A percentile compares a stretch with the other conserved stretches of the same genome.
Evolutionary conservation across 768 basidiomycete species (phyloP).

Genomic region (Lactarius evosmus): DNA sequence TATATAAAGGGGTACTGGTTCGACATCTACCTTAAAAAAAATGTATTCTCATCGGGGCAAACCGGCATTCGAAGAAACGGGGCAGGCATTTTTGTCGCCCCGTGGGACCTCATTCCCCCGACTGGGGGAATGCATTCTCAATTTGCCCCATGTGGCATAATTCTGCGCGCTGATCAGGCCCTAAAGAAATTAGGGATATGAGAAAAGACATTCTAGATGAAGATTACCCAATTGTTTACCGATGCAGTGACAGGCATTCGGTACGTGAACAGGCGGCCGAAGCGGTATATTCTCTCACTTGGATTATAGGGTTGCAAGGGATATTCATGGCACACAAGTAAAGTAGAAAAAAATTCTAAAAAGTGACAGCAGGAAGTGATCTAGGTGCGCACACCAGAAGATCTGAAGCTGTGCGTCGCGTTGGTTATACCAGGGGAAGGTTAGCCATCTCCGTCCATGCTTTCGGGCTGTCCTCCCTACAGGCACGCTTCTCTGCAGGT

Average conservation of each 20-base stretch:
- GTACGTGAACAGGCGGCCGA: slow-evolving; percentile 2
- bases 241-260: slow-evolving; percentile 25
- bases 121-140: too few relatives aligned
- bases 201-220: slow-evolving; percentile 21
- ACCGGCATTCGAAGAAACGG: too few relatives aligned
- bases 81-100: too few relatives aligned
- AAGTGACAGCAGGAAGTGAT: slow-evolving; percentile 45
- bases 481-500: slow-evolving; percentile 46
- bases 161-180: too few relatives aligned
- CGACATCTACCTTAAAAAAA: too few relatives aligned
- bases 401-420: slow-evolving; percentile 73
- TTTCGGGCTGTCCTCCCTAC: neutral
- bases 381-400: slow-evolving; percentile 71
- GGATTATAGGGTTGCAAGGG: slow-evolving; percentile 75
- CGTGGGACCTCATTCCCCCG: too few relatives aligned
- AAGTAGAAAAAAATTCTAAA: slow-evolving; percentile 55
- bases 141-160: too few relatives aligned
- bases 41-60: too few relatives aligned
- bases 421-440: slow-evolving; percentile 94
- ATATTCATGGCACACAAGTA: slow-evolving; percentile 86
- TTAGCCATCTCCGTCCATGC: slow-evolving; percentile 26
- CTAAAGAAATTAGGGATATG: too few relatives aligned
- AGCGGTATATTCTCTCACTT: neutral
- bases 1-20: too few relatives aligned
- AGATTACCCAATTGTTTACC: slow-evolving; percentile 12